Base-by-base conservation (phyloP, 2,329 filamentous ascomycete genomes). In the Gaeumannomyces tritici region DNA sequence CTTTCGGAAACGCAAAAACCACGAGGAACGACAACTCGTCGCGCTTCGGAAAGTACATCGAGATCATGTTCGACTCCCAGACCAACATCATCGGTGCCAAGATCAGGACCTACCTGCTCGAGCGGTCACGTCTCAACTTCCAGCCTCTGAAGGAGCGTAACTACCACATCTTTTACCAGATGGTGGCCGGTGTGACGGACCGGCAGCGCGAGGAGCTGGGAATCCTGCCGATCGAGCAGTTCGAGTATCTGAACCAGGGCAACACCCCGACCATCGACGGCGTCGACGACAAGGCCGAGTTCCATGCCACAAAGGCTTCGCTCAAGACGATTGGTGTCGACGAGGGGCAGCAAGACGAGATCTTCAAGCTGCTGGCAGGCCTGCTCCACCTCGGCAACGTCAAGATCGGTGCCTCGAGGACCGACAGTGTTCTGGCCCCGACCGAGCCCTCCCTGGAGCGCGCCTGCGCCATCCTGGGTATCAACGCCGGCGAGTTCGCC, bases 1-100 rank as follows among this genome's bases (percentile, higher is more conserved):
- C 95, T 42, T 99, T 99, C 73, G 95, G 95, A 74, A 99, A 99
- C 79, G 95, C 95, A 62, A 99, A 99, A 80, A 99, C 95, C n/a
- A 99, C 95, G 13, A 85, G 95, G 74, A 99, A 99, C 79, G 95
- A 99, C 78, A 99, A 99, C 78, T 99, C 95, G 57, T 99, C 95
- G 55, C 87, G 95, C 71, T 99, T 99, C 76, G 95, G 95, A 75
- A 99, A 99, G 82, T 99, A 99, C 76, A 98, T 99, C 70, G 95
- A 99, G 79, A 99, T 99, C 73, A 93, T 98, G 91, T 99, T 99
- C 75, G 93, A 98, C 77, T 86, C 91, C 66, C 85, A 89, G 71
- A 96, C 91, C 65, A 95, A 96, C 74, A 99, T 99, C 70, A 97
- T 98, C 72, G 95, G 95, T 68, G 95, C 95, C 63, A 96, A 96